Evolutionary conservation across 306 rosid species (phyloP).

Genomic region (Quercus robur): DNA sequence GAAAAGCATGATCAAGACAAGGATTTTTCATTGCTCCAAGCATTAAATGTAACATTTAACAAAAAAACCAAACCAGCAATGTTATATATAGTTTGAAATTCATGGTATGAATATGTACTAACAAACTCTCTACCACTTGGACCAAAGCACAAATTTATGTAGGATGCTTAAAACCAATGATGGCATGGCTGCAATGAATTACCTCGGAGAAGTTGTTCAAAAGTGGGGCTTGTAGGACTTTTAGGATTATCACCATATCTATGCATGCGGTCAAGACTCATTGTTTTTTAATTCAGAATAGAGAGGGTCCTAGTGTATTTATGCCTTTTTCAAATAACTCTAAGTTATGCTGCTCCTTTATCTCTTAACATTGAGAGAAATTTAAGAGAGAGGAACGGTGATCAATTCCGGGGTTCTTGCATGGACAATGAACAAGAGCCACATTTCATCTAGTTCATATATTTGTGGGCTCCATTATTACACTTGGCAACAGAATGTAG

Average conservation of each 20-base stretch:
- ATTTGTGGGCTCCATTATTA: constrained; percentile 32
- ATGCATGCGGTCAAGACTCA: constrained; percentile 63
- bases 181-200: neutral
- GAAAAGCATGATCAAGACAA: neutral
- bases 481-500: constrained; percentile 31
- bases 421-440: constrained; percentile 26
- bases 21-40: neutral
- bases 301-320: constrained; percentile 5
- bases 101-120: too few relatives aligned
- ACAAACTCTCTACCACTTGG: too few relatives aligned
- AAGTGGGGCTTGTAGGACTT: constrained; percentile 29
- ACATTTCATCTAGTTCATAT: constrained; percentile 17
- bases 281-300: constrained; percentile 15
- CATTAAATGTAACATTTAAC: too few relatives aligned
- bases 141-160: too few relatives aligned
- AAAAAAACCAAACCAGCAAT: too few relatives aligned
- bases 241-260: constrained; percentile 29
- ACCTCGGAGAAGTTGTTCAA: constrained; percentile 82
- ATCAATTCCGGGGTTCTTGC: constrained; percentile 43
- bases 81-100: too few relatives aligned
- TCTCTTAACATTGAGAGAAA: constrained; percentile 16
- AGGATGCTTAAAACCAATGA: neutral
- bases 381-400: constrained; percentile 23
- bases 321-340: constrained; percentile 12
- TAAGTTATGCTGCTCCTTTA: constrained; percentile 7